phyloP scores from a whole-genome alignment of 2,329 filamentous ascomycete genomes.

The Alternaria angustiovoidea region DNA sequence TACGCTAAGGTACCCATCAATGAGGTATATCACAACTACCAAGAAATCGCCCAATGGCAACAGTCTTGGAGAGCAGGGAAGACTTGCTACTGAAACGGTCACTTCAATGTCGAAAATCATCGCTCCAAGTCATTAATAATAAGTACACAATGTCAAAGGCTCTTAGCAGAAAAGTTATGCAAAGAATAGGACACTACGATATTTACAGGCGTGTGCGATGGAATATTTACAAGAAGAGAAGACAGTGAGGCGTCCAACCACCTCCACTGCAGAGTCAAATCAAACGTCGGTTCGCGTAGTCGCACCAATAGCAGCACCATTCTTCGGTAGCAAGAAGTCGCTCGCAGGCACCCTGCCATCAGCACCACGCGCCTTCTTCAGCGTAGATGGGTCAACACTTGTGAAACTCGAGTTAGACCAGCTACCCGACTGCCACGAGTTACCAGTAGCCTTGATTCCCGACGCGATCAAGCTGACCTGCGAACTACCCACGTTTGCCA shows the following conservation, averaged over 20 bases:
- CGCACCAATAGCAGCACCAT: conserved; percentile 52
- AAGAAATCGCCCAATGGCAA: no score
- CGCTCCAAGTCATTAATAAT: not conserved
- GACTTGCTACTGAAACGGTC: no score
- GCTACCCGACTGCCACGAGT: conserved; percentile 54
- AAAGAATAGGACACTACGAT: not conserved
- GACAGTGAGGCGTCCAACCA: not conserved
- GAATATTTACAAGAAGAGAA: not conserved
- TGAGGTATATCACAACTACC: no score
- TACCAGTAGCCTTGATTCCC: conserved; percentile 42
- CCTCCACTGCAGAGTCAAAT: not conserved
- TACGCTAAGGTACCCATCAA: no score
- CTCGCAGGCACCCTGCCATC: conserved; percentile 54
- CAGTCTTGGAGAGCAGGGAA: no score
- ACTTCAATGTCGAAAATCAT: not conserved
- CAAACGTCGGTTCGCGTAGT: conserved; percentile 39
- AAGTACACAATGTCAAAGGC: not conserved
- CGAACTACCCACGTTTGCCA: conserved; percentile 37
- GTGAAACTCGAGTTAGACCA: conserved; percentile 53
- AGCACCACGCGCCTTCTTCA: conserved; percentile 50
- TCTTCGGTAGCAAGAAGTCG: conserved; percentile 53
- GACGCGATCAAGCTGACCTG: conserved; percentile 22
- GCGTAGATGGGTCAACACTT: conserved; percentile 44
- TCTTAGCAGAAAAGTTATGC: not conserved
- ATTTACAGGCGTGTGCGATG: not conserved